Percentiles rank a stretch among this genome's conserved stretches.
Evolutionary conservation across 108 stramenopile species (phyloP).

Genomic region (Cyclotella choctawhatcheeana): DNA sequence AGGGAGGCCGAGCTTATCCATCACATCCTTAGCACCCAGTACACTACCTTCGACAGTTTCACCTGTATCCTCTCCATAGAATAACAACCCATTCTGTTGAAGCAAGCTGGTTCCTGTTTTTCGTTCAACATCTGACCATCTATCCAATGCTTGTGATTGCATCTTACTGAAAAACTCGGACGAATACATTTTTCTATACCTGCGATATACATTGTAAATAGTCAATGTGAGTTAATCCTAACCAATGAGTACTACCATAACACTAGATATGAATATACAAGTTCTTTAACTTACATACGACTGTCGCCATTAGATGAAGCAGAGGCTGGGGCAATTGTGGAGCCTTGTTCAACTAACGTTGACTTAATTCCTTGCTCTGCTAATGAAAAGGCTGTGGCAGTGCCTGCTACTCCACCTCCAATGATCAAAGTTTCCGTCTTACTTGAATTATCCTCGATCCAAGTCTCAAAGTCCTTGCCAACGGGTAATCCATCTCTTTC

Average conservation of each 20-base stretch:
- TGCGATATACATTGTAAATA: too few species aligned
- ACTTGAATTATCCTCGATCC: constrained; percentile 48
- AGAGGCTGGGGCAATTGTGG: constrained; percentile 32
- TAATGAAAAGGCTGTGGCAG: constrained; percentile 29
- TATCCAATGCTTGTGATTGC: constrained; percentile 44
- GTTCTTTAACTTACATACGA: too few species aligned
- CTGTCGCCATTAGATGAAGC: constrained; percentile 32
- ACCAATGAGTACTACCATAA: too few species aligned
- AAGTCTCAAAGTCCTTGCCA: constrained; percentile 45
- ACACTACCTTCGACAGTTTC: constrained; percentile 54
- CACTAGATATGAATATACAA: too few species aligned
- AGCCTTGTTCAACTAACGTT: constrained; percentile 38
- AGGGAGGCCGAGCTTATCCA: constrained; percentile 37
- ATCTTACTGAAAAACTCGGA: constrained; percentile 54
- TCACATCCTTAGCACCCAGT: constrained; percentile 40
- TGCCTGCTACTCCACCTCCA: constrained; percentile 47
- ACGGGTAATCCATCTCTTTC: constrained; percentile 34
- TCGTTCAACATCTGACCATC: constrained; percentile 45
- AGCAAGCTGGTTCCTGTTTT: constrained; percentile 35
- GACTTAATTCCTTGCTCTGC: constrained; percentile 33
- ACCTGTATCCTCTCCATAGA: constrained; percentile 54
- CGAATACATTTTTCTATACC: constrained; percentile 55
- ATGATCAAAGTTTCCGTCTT: constrained; percentile 41
- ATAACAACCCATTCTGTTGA: constrained; percentile 44
- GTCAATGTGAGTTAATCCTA: too few species aligned